Evolutionary conservation across 129 eudicot species (phyloP).

Genomic region (Centaurea solstitialis): DNA sequence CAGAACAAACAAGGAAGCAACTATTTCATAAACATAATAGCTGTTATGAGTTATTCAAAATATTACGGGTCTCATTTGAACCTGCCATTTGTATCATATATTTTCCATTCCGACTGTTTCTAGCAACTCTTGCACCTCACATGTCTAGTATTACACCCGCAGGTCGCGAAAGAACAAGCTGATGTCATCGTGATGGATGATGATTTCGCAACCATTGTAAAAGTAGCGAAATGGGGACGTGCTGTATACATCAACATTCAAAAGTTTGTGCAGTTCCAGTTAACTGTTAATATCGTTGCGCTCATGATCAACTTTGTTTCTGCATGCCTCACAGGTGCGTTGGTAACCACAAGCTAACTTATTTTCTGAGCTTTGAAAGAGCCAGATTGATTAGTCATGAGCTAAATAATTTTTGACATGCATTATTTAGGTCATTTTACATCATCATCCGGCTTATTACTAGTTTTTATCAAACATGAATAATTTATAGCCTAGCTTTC

Average conservation of each 20-base stretch:
- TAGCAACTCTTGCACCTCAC: neutral
- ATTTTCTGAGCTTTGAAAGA: neutral
- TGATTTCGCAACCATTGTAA: conserved; percentile 83
- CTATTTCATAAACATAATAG: no score
- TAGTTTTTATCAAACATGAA: neutral
- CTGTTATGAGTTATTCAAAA: no score
- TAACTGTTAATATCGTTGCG: conserved; percentile 84
- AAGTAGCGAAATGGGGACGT: conserved; percentile 92
- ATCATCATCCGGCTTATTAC: neutral
- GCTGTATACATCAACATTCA: conserved; percentile 87
- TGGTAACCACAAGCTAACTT: neutral
- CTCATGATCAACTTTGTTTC: conserved; percentile 92
- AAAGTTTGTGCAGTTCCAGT: conserved; percentile 92
- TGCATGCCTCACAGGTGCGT: conserved; percentile 77
- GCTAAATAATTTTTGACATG: no score
- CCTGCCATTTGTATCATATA: neutral
- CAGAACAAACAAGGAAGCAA: no score
- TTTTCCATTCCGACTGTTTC: neutral
- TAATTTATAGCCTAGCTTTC: no score
- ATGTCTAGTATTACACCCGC: neutral
- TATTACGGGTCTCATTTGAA: no score
- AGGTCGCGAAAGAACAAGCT: conserved; percentile 94
- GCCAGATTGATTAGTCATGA: neutral
- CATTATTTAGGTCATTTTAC: no score
- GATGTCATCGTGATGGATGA: conserved; percentile 93